Conservation (phyloP, 2,329 filamentous ascomycete species). For the Hypoxylon sp. region DNA sequence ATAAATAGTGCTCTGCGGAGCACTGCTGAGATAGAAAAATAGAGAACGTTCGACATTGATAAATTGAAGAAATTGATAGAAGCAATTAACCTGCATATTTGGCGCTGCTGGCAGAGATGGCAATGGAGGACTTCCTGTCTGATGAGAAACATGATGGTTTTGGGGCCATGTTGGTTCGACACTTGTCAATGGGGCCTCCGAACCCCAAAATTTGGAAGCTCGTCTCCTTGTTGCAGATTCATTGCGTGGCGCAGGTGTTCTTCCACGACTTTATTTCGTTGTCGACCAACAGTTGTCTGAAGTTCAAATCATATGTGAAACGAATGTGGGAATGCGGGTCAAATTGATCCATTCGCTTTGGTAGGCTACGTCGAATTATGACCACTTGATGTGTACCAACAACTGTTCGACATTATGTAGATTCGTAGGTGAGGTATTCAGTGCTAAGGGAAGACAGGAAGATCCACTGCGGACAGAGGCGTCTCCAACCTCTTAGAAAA, state of each 20-base stretch:
- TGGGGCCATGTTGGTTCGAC: neutral
- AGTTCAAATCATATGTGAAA: constrained; percentile 9
- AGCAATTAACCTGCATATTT: neutral
- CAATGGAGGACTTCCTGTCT: neutral
- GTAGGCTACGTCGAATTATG: neutral
- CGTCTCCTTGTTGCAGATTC: neutral
- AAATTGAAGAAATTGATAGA: neutral
- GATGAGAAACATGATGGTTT: constrained; percentile 7
- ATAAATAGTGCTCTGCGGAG: constrained; percentile 24
- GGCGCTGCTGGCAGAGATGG: neutral
- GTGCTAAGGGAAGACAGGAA: too few species aligned
- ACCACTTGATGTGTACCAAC: neutral
- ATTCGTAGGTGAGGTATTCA: neutral
- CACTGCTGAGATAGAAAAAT: constrained; percentile 2
- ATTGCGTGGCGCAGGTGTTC: constrained; percentile 6
- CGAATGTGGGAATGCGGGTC: constrained; percentile 6
- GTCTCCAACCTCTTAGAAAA: neutral
- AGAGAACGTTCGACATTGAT: neutral
- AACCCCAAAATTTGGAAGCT: neutral
- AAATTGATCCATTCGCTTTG: neutral
- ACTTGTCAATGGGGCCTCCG: constrained; percentile 6
- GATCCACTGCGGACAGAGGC: too few species aligned
- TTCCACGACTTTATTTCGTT: neutral
- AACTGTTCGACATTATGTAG: neutral
- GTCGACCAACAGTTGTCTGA: constrained; percentile 4